A percentile compares a stretch with the other conserved stretches of the same genome.
Evolutionary conservation across 1,284 basidiomycete species (phyloP).

Genomic region (Apiotrichum mycotoxinovorans): DNA sequence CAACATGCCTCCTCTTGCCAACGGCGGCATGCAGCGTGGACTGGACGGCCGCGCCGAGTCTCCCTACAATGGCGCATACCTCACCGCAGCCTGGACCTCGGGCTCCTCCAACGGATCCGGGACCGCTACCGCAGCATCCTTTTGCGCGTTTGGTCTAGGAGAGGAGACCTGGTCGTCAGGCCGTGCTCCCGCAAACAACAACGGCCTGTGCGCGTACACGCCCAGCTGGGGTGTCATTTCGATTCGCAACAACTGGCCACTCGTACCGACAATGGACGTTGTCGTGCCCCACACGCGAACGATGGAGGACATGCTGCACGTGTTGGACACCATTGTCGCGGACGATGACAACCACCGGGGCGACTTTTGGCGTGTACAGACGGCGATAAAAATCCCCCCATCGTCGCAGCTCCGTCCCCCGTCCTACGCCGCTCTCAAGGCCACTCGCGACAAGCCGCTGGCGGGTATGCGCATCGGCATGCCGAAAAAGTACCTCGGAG

Average conservation of each 20-base stretch:
- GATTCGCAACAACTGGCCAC: conserved; percentile 11
- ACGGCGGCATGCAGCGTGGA: conserved; percentile 16
- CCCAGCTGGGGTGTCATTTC: conserved; percentile 13
- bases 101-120: conserved; percentile 11
- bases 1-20: conserved; percentile 12
- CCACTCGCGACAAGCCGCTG: not conserved
- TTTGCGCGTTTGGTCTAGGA: conserved; percentile 12
- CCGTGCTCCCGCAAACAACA: conserved; percentile 9
- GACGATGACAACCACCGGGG: conserved; percentile 4
- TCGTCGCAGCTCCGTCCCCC: conserved; percentile 1
- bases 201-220: conserved; percentile 13
- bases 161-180: conserved; percentile 14
- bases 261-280: conserved; percentile 13
- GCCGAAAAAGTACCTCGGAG: conserved; percentile 9
- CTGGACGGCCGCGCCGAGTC: conserved; percentile 13
- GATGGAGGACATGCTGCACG: conserved; percentile 8
- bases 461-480: conserved; percentile 7
- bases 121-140: conserved; percentile 9
- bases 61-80: conserved; percentile 11
- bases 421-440: not conserved
- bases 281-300: conserved; percentile 13
- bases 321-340: conserved; percentile 8
- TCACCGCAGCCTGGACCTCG: conserved; percentile 10
- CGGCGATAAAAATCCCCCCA: not conserved
- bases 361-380: conserved; percentile 13